Evolutionary conservation across 2,329 filamentous ascomycete genomes (phyloP).

Genomic region (Pseudocercospora musae): DNA sequence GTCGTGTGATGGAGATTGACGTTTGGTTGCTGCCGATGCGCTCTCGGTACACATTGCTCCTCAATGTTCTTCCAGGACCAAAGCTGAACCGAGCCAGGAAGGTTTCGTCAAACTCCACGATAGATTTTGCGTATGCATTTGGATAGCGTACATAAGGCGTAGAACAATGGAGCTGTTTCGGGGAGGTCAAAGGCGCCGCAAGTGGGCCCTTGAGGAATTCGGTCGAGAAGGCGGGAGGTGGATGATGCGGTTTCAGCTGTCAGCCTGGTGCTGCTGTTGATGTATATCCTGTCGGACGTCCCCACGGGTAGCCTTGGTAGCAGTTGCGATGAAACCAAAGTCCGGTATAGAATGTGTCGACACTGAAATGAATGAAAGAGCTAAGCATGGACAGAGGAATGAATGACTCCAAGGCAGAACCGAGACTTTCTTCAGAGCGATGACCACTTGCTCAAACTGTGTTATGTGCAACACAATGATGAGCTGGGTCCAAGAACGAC

Average conservation of each 20-base stretch:
- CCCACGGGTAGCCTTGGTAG: conserved; percentile 16
- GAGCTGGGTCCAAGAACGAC: conserved; percentile 16
- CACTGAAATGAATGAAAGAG: conserved; percentile 6
- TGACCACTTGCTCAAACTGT: conserved; percentile 6
- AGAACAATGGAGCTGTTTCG: conserved; percentile 12
- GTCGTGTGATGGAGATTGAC: conserved; percentile 11
- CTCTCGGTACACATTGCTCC: conserved; percentile 19
- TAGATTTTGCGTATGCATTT: conserved; percentile 8
- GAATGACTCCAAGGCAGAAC: conserved; percentile 8
- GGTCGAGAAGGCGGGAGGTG: conserved; percentile 10
- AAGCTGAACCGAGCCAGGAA: background rate
- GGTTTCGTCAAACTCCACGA: conserved; percentile 1
- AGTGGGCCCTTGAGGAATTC: background rate
- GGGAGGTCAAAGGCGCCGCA: conserved; percentile 1
- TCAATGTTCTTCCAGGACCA: conserved; percentile 9
- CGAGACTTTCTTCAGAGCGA: conserved; percentile 5
- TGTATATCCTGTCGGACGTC: conserved; percentile 17
- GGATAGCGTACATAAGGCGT: background rate
- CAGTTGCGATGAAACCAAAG: conserved; percentile 12
- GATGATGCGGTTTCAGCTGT: conserved; percentile 16
- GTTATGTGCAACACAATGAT: conserved; percentile 13
- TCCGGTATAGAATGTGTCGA: conserved; percentile 1
- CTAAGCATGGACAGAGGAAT: conserved; percentile 12
- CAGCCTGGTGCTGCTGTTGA: conserved; percentile 15
- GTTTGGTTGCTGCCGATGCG: conserved; percentile 8